Conservation (phyloP, 208 protist genomes). For the Crithidia mellificae region DNA sequence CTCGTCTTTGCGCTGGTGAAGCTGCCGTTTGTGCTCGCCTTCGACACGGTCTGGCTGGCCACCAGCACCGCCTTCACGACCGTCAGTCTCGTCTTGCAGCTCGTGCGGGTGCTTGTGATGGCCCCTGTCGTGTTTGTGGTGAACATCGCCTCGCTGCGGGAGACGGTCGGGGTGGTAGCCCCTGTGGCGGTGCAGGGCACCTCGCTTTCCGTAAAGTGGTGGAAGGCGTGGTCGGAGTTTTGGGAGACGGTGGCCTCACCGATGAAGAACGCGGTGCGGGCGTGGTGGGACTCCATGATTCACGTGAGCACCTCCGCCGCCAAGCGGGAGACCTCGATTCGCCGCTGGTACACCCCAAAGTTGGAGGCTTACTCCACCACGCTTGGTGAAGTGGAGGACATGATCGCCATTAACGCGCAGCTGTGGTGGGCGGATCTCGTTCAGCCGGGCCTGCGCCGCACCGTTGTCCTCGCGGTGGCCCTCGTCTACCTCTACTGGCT, state of each 20-base stretch:
- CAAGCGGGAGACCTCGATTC: constrained; percentile 68
- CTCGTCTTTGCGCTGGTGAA: constrained; percentile 42
- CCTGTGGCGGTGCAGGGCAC: constrained; percentile 50
- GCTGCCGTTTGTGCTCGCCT: constrained; percentile 47
- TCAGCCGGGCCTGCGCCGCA: constrained; percentile 13
- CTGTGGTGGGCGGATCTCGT: constrained; percentile 36
- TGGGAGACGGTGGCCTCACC: constrained; percentile 79
- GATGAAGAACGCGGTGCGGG: constrained; percentile 80
- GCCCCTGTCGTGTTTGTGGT: constrained; percentile 57
- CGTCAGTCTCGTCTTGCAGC: constrained; percentile 40
- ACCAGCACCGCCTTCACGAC: constrained; percentile 37
- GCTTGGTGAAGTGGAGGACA: constrained; percentile 29
- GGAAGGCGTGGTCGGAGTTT: constrained; percentile 71
- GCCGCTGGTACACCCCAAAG: constrained; percentile 60
- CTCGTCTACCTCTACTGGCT: constrained; percentile 45
- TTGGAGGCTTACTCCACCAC: constrained; percentile 20
- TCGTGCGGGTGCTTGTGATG: constrained; percentile 52
- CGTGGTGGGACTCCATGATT: constrained; percentile 72
- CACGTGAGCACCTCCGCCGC: constrained; percentile 51
- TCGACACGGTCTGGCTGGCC: constrained; percentile 48
- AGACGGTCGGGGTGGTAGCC: constrained; percentile 23
- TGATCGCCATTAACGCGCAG: constrained; percentile 35
- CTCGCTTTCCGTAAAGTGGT: constrained; percentile 61
- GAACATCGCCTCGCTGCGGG: constrained; percentile 40
- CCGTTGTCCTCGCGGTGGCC: constrained; percentile 12